Conservation (phyloP, 2,329 filamentous ascomycete species). For the Aspergillus piperis region DNA sequence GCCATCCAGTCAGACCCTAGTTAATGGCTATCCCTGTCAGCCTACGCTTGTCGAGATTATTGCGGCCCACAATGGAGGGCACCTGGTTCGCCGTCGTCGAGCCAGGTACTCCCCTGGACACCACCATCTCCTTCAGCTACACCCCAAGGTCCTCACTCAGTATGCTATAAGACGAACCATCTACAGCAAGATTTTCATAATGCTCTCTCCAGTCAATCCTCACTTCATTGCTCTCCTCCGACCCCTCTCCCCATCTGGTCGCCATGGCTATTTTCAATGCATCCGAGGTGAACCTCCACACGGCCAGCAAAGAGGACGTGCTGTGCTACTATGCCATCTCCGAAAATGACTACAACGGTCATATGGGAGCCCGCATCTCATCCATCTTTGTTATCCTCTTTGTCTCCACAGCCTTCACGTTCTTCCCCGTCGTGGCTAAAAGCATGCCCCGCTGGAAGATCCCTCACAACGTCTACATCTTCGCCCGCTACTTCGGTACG, state of each 20-base stretch:
- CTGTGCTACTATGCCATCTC: slow-evolving; percentile 14
- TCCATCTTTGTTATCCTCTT: slow-evolving; percentile 19
- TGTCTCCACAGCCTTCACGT: slow-evolving; percentile 14
- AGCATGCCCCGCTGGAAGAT: slow-evolving; percentile 11
- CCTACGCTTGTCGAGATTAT: not conserved
- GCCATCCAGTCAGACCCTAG: not conserved
- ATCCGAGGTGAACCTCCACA: slow-evolving; percentile 11
- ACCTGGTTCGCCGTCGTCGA: not conserved
- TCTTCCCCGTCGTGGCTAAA: slow-evolving; percentile 16
- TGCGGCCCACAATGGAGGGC: not conserved
- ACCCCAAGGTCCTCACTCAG: not conserved
- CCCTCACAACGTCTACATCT: slow-evolving; percentile 14
- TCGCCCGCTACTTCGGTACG: slow-evolving; percentile 18
- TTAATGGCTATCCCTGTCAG: not conserved
- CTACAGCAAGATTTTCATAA: not conserved
- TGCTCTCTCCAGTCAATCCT: not conserved
- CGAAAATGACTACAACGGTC: slow-evolving; percentile 17
- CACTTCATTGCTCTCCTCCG: not conserved
- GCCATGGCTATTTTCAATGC: slow-evolving; percentile 11
- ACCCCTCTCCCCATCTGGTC: not conserved
- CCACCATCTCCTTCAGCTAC: not conserved
- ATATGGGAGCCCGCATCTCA: slow-evolving; percentile 15
- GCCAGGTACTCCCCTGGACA: not conserved
- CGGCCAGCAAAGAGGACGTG: slow-evolving; percentile 10
- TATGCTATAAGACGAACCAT: not conserved